Base-by-base conservation (phyloP, 2,329 filamentous ascomycete species). In the Stromatinia cepivora region DNA sequence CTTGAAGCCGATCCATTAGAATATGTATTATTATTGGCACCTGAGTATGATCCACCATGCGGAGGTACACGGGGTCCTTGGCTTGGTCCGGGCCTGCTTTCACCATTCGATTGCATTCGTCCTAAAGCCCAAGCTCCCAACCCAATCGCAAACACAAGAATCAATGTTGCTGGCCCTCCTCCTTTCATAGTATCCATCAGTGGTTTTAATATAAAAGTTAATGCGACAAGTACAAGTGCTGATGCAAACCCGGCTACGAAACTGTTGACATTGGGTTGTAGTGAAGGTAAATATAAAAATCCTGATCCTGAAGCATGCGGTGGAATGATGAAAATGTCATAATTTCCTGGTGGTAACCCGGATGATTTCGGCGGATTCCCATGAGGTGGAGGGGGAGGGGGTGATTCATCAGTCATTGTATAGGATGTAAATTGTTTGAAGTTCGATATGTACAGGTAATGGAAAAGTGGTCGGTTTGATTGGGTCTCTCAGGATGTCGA, bases 271-370 rank as follows among this genome's bases (percentile, higher is more conserved):
- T 95, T 92, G 28, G 92, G 91, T 77, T 90, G 87, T 71, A 98
- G 81, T 0, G 94, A 97, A 0, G 94, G 94, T n/a, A 98, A 87
- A 79, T 98, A 97, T 39, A 98, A 84, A 80, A 97, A 97, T 46
- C 94, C 94, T 0, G 89, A 88, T 66, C 94, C 94, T 9, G 94
- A 86, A 15, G 93, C 94, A 80, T 97, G 93, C 59, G 94, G 92
- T 10, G 94, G 94, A 77, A 98, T 94, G 79, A 97, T 91, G 82
- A 97, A 97, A 78, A 98, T 97, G 82, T 98, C 94, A 81, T 97
- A 98, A 79, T 95, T 96, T 68, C 94, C 94, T 1, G 91, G 86
- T 3, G 94, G 94, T 61, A 97, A 83, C 69, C 91, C 90, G 36
- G 84, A 83, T 28, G 87, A 87, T 79, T 90, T 90, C 63, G 92